These are phyloP conservation scores for Verticillium dahliae DNA, from an alignment of 2,329 filamentous ascomycete genomes.

Conservation along the genomic window DNA sequence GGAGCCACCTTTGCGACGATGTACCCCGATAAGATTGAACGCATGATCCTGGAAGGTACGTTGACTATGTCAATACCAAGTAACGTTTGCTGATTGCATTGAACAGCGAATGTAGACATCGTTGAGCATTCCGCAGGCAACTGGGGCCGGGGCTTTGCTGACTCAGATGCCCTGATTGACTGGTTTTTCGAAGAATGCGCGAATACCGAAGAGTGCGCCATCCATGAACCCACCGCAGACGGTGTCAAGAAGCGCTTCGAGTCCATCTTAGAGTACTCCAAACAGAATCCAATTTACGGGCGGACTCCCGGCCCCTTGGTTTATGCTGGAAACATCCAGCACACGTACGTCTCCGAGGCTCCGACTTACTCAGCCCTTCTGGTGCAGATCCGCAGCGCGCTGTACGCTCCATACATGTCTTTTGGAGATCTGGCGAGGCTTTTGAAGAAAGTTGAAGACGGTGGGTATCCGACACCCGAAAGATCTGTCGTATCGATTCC, in stretches of 20 bases:
- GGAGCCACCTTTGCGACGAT: slow-evolving; percentile 13
- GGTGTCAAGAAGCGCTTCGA: neutral
- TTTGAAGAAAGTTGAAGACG: neutral
- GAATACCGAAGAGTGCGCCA: slow-evolving; percentile 39
- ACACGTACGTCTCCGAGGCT: neutral
- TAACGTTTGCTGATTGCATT: slow-evolving; percentile 8
- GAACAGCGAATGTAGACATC: slow-evolving; percentile 36
- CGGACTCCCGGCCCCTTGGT: neutral
- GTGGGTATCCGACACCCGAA: neutral
- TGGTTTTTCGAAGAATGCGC: slow-evolving; percentile 48
- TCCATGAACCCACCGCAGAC: slow-evolving; percentile 16
- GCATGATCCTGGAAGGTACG: slow-evolving; percentile 12
- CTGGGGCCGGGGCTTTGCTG: slow-evolving; percentile 36
- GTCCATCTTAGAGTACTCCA: neutral
- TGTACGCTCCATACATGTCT: neutral
- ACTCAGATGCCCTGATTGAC: slow-evolving; percentile 45
- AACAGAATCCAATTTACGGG: neutral
- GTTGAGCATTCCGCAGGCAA: slow-evolving; percentile 41
- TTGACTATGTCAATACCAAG: neutral
- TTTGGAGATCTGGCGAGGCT: neutral
- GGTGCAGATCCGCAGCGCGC: neutral
- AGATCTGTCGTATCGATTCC: neutral
- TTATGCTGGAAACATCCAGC: neutral
- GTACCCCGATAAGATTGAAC: slow-evolving; percentile 14
- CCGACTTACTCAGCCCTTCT: neutral